A percentile compares a stretch with the other conserved stretches of the same genome.
Evolutionary conservation across 2,329 filamentous ascomycete genomes (phyloP).

Genomic region (Paecilomyces dactylethromorphus): DNA sequence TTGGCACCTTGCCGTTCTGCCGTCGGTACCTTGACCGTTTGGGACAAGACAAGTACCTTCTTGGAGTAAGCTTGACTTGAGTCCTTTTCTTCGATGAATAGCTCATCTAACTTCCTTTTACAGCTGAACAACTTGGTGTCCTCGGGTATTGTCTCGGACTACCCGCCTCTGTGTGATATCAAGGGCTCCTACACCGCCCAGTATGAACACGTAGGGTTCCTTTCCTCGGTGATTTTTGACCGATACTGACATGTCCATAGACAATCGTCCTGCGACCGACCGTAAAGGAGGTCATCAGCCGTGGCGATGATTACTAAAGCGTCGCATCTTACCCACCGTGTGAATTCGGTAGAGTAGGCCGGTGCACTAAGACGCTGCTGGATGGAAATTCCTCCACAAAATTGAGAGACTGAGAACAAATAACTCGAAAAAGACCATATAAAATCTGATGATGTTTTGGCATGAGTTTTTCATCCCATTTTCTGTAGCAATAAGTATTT

Average conservation of each 20-base stretch:
- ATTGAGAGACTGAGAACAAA: background rate
- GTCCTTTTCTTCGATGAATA: constrained; percentile 1
- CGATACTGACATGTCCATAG: constrained; percentile 34
- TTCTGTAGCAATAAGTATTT: background rate
- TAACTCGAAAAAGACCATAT: background rate
- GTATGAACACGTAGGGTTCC: constrained; percentile 75
- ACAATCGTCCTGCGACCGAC: constrained; percentile 71
- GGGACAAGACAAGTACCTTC: constrained; percentile 90
- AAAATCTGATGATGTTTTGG: background rate
- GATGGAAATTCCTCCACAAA: background rate
- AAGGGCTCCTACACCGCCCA: constrained; percentile 94
- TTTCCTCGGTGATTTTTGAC: background rate
- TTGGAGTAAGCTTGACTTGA: constrained; percentile 58
- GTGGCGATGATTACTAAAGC: constrained; percentile 72
- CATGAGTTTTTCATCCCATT: background rate
- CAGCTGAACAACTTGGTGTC: constrained; percentile 81
- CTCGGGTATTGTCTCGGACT: constrained; percentile 79
- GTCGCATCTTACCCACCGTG: background rate
- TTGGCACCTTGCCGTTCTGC: constrained; percentile 86
- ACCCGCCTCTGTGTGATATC: constrained; percentile 82
- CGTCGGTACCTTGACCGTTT: constrained; percentile 83
- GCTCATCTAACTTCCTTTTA: constrained; percentile 18
- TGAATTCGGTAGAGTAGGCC: background rate
- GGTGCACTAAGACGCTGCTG: background rate
- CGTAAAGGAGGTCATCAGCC: constrained; percentile 81